phyloP scores from a whole-genome alignment of 306 rosid genomes.

The Pterocarpus santalinus region DNA sequence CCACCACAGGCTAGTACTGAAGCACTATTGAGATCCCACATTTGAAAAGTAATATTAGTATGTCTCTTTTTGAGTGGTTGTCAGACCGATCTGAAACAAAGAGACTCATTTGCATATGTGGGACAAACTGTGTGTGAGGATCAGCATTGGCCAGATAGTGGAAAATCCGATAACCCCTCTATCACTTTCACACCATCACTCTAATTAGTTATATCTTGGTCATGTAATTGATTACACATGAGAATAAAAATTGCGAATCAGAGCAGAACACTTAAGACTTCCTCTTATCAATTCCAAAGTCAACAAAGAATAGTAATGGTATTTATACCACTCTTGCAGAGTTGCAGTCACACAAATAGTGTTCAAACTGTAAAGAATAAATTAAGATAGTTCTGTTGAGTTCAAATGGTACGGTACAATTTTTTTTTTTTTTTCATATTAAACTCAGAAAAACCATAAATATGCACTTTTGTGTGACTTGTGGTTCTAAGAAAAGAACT shows the following conservation, averaged over 20 bases:
- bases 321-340: not conserved
- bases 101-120: conserved; percentile 34
- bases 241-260: conserved; percentile 39
- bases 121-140: conserved; percentile 45
- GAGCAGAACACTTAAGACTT: conserved; percentile 12
- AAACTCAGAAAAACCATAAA: not conserved
- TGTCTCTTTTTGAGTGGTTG: conserved; percentile 48
- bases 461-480: not conserved
- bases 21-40: conserved; percentile 35
- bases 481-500: not conserved
- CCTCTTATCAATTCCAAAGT: conserved; percentile 25
- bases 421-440: not conserved
- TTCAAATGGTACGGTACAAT: not conserved
- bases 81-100: conserved; percentile 39
- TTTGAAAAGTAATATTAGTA: conserved; percentile 18
- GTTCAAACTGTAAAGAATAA: not conserved
- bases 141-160: conserved; percentile 49
- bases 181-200: conserved; percentile 17
- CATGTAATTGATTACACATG: conserved; percentile 41
- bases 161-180: conserved; percentile 46
- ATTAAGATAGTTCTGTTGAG: not conserved
- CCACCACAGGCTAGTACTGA: conserved; percentile 5
- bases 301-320: conserved; percentile 39
- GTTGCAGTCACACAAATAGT: not conserved
- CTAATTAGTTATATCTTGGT: not conserved